Evolutionary conservation across 1,284 basidiomycete species (phyloP).

Genomic region (Moesziomyces globuligerus): DNA sequence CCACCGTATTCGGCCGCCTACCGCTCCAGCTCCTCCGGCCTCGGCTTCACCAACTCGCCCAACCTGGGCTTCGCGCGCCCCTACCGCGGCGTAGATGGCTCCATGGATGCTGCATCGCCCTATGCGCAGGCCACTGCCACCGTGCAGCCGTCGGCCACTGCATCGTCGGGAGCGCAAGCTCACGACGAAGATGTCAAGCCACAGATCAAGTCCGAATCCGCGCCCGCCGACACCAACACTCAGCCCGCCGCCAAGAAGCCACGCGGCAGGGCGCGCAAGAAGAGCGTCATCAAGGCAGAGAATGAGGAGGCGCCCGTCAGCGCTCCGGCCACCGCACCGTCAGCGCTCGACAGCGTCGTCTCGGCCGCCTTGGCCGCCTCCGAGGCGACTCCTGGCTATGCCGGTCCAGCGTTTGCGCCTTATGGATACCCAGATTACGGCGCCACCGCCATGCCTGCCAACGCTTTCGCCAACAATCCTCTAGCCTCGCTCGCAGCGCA

Average conservation of each 20-base stretch:
- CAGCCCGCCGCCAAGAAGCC: conserved; percentile 33
- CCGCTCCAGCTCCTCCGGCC: conserved; percentile 39
- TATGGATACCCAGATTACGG: conserved; percentile 48
- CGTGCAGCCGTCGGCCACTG: conserved; percentile 36
- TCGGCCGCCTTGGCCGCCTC: conserved; percentile 32
- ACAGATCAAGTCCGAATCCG: conserved; percentile 33
- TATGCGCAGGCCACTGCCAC: conserved; percentile 35
- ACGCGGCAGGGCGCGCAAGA: conserved; percentile 38
- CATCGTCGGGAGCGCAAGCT: conserved; percentile 6
- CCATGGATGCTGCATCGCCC: conserved; percentile 29
- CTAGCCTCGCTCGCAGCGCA: conserved; percentile 44
- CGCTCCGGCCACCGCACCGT: conserved; percentile 9
- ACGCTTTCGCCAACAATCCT: conserved; percentile 39
- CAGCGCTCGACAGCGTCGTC: conserved; percentile 23
- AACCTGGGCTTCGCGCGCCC: conserved; percentile 45
- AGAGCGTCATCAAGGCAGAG: conserved; percentile 28
- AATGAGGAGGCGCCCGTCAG: conserved; percentile 6
- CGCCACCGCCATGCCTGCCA: conserved; percentile 29
- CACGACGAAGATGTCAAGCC: conserved; percentile 23
- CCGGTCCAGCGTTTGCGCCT: conserved; percentile 29
- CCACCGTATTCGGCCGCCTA: conserved; percentile 49
- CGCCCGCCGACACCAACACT: conserved; percentile 11
- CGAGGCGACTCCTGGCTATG: conserved; percentile 15
- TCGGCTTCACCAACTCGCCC: conserved; percentile 50
- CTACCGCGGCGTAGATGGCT: conserved; percentile 35